Evolutionary conservation across 805 yeast genomes (phyloP).

Genomic region (Candida orba): DNA sequence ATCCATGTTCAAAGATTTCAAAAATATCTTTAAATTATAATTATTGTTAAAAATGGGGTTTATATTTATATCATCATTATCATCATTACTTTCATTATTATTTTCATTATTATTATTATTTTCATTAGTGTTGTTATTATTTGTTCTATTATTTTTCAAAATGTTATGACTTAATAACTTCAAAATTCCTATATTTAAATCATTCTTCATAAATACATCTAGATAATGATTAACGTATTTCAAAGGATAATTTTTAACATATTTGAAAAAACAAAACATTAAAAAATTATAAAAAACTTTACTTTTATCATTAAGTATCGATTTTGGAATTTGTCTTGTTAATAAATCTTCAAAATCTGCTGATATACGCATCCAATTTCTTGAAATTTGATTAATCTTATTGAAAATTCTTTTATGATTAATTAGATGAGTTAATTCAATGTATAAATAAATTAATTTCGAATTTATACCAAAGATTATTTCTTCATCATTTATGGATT

Average conservation of each 20-base stretch:
- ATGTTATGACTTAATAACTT: conserved; percentile 4
- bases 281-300: conserved; percentile 12
- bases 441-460: conserved; percentile 28
- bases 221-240: conserved; percentile 11
- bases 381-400: conserved; percentile 29
- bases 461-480: conserved; percentile 15
- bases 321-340: conserved; percentile 16
- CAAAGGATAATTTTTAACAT: conserved; percentile 19
- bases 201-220: conserved; percentile 2
- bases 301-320: conserved; percentile 1
- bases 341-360: conserved; percentile 39
- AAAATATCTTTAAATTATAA: background rate
- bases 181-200: conserved; percentile 4
- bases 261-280: conserved; percentile 14
- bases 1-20: background rate
- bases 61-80: too few relatives aligned
- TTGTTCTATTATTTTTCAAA: background rate
- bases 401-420: conserved; percentile 38
- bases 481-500: background rate
- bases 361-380: conserved; percentile 41
- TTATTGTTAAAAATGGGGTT: background rate
- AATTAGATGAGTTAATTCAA: conserved; percentile 34
- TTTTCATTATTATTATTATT: too few relatives aligned
- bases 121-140: background rate
- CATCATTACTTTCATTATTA: too few relatives aligned